Evolutionary conservation across 257 asterid genomes (phyloP).

Genomic region (Lavandula angustifolia): DNA sequence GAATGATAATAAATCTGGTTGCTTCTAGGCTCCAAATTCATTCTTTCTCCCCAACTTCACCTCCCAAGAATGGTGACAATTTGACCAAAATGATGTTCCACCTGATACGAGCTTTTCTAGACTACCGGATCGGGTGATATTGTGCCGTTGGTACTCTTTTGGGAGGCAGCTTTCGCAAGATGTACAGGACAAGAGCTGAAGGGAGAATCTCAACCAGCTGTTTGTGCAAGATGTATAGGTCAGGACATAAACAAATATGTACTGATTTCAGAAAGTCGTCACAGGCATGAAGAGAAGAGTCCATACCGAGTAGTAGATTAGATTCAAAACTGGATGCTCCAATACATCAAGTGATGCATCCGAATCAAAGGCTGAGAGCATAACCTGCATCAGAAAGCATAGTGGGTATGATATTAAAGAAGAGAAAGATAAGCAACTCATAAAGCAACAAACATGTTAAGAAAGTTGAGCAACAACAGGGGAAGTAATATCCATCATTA

Average conservation of each 20-base stretch:
- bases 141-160: constrained; percentile 59
- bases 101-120: neutral
- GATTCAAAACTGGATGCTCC: constrained; percentile 77
- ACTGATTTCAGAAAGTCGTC: neutral
- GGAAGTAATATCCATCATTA: neutral
- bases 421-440: neutral
- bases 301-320: constrained; percentile 77
- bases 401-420: neutral
- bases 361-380: constrained; percentile 73
- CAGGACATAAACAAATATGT: neutral
- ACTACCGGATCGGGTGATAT: constrained; percentile 62
- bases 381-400: constrained; percentile 50
- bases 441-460: neutral
- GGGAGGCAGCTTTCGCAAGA: constrained; percentile 75
- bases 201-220: constrained; percentile 87
- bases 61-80: constrained; percentile 25
- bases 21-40: constrained; percentile 32
- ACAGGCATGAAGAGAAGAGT: constrained; percentile 8
- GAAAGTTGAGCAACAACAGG: neutral
- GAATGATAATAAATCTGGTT: constrained; percentile 45
- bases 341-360: constrained; percentile 81
- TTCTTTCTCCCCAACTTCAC: constrained; percentile 19
- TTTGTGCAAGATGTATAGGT: constrained; percentile 30
- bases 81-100: constrained; percentile 5
- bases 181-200: constrained; percentile 65